These are phyloP conservation scores for Cephaloascus fragrans DNA, from an alignment of 805 yeast species.

Conservation along the genomic window DNA sequence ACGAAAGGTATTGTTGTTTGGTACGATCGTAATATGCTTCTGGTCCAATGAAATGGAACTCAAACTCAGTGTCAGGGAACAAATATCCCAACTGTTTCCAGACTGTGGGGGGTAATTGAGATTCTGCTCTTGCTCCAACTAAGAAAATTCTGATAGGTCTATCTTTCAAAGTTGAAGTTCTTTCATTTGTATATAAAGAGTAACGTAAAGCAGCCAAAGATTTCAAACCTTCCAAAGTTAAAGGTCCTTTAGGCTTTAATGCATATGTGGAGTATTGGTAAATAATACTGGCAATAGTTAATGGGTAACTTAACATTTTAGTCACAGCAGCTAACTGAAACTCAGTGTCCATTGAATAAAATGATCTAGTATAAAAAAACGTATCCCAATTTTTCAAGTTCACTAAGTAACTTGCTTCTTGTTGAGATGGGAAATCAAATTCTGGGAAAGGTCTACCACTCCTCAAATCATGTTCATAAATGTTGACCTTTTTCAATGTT, in stretches of 20 bases:
- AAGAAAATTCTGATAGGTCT: slow-evolving; percentile 86
- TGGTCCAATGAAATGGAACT: slow-evolving; percentile 90
- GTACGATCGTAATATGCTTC: slow-evolving; percentile 75
- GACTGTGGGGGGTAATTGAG: slow-evolving; percentile 86
- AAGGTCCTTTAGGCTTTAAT: slow-evolving; percentile 74
- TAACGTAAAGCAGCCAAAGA: slow-evolving; percentile 89
- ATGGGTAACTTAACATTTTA: slow-evolving; percentile 87
- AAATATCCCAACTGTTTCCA: slow-evolving; percentile 90
- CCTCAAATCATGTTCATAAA: slow-evolving; percentile 90
- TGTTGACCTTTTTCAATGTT: slow-evolving; percentile 74
- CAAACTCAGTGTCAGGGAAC: slow-evolving; percentile 75
- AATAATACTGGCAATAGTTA: slow-evolving; percentile 75
- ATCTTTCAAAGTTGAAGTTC: slow-evolving; percentile 57
- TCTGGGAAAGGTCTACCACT: slow-evolving; percentile 93
- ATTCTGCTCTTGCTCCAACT: slow-evolving; percentile 87
- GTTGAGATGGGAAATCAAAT: slow-evolving; percentile 82
- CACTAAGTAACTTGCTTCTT: slow-evolving; percentile 63
- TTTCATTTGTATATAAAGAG: slow-evolving; percentile 69
- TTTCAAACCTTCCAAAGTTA: slow-evolving; percentile 87
- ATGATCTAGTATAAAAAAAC: slow-evolving; percentile 84
- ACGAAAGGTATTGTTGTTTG: slow-evolving; percentile 47
- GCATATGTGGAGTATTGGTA: slow-evolving; percentile 83
- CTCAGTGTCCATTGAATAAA: slow-evolving; percentile 93
- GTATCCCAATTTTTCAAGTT: slow-evolving; percentile 88
- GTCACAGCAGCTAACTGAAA: slow-evolving; percentile 93